Percentiles rank a stretch among this genome's conserved stretches.
phyloP scores from a whole-genome alignment of 306 rosid species.

The Medicago lupulina region DNA sequence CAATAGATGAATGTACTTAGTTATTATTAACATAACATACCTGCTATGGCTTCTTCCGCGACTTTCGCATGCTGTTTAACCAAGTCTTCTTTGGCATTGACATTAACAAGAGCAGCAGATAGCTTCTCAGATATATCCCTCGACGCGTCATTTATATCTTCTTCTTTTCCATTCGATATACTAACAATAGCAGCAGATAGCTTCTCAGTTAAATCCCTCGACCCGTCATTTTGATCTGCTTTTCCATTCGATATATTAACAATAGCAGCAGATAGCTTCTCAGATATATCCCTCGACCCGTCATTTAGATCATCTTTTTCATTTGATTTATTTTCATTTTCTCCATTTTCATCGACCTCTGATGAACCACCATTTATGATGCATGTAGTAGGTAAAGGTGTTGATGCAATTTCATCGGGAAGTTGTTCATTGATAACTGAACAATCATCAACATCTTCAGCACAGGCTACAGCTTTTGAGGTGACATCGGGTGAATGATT shows the following conservation, averaged over 20 bases:
- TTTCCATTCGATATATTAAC: constrained; percentile 44
- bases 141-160: constrained; percentile 53
- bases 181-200: constrained; percentile 83
- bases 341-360: constrained; percentile 42
- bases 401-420: constrained; percentile 66
- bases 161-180: constrained; percentile 42
- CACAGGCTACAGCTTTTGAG: constrained; percentile 55
- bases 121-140: constrained; percentile 68
- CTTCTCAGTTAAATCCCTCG: constrained; percentile 67
- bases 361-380: constrained; percentile 38
- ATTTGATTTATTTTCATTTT: constrained; percentile 30
- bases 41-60: constrained; percentile 99
- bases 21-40: constrained; percentile 44
- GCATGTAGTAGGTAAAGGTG: constrained; percentile 41
- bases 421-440: constrained; percentile 51
- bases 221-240: constrained; percentile 50
- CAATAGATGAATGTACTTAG: constrained; percentile 14
- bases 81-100: constrained; percentile 90
- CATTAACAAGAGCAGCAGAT: constrained; percentile 83
- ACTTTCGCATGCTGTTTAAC: constrained; percentile 96
- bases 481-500: constrained; percentile 77
- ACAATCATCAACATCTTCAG: constrained; percentile 50
- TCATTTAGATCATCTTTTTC: constrained; percentile 48
- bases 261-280: constrained; percentile 79
- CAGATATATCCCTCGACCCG: constrained; percentile 62